Base-by-base conservation (phyloP, 2,329 filamentous ascomycete genomes). In the Epichloe amarillans region DNA sequence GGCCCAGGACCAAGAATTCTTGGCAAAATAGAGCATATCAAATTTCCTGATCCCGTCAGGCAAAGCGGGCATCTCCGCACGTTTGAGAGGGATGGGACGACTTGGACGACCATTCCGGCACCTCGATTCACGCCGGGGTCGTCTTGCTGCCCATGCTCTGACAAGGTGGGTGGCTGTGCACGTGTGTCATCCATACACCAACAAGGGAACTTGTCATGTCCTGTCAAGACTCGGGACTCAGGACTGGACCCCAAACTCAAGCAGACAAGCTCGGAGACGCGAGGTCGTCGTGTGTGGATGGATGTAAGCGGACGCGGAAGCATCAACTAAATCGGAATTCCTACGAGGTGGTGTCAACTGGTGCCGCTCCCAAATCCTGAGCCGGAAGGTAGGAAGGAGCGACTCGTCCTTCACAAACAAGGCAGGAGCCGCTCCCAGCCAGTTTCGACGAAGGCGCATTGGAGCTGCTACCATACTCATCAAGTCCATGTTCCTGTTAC, bases 61-160 rank as follows among this genome's bases (percentile, higher is more conserved):
- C 39, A 33, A 38, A 33, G 36, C 17, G 36, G 40, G 47, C 40
- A 4, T 21, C 41, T 46, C 55, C 52, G 55, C 57, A 56, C 59
- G 74, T 78, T 76, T 77, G 75, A 76, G 68, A 67, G 73, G 72
- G 64, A 75, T 72, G 69, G 69, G 66, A 71, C 62, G 14, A 30
- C 30, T 11, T 19, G 42, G 12, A 45, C 42, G 66, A 51, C 21
- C 39, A 52, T 44, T 38, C 49, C 23, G n/a, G 43, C 40, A 44
- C 19, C 45, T 30, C n/a, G 48, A 41, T 53, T 56, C 61, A 57
- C 41, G 47, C 47, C 14, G 40, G 47, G 39, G 39, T 10, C 30
- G 30, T 44, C 23, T 30, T 33, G 39, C 40, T 26, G 64, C 56
- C 48, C 46, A 33, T 50, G 41, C 35, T 42, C 46, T 19, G 38